Base-by-base conservation (phyloP, 305 asterid genomes). In the Solanum aculeatissimum region DNA sequence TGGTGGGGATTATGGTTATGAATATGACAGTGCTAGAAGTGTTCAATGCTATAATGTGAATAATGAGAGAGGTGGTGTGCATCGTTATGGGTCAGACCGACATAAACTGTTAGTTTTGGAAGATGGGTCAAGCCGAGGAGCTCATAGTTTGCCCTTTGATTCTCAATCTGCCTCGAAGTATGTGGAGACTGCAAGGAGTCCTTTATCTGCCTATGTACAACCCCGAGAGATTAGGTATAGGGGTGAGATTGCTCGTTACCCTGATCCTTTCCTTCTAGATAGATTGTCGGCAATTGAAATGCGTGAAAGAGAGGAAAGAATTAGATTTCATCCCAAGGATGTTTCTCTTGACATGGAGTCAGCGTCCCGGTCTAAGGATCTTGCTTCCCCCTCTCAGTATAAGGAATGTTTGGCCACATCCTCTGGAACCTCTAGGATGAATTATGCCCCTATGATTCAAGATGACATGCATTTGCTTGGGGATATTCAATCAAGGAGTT, bases 1-100 rank as follows among this genome's bases (percentile, higher is more conserved):
- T 84, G 85, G 83, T 38, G 66, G 83, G 55, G 49, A 83, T 57
- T 85, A 58, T 88, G 86, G 21, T 19, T 78, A 86, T 83, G 86
- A 86, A 54, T 29, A 53, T 60, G 32, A 1, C 12, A 12, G 82
- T 5, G 42, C 72, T 19, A 18, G 38, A 83, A 63, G 42, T 63
- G 65, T 45, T 68, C 65, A 53, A n/a, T 47, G 38, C 10, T 40
- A 29, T 43, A 62, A n/a, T 68, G 32, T 2, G n/a, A 85, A 65
- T 15, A 15, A 21, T n/a, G 55, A 43, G 47, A 62, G 87, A 53
- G 83, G 51, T 53, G 60, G 62, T 66, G 49, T 21, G n/a, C 53
- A 35, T 47, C 58, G 42, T 45, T 81, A 27, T 72, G 83, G 66
- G 57, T 35, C 23, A 19, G 35, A 35, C 11, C 40, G 82, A 35